A percentile compares a stretch with the other conserved stretches of the same genome.
phyloP scores from a whole-genome alignment of 805 yeast genomes.

The Wilhelminamyces savonicus region DNA sequence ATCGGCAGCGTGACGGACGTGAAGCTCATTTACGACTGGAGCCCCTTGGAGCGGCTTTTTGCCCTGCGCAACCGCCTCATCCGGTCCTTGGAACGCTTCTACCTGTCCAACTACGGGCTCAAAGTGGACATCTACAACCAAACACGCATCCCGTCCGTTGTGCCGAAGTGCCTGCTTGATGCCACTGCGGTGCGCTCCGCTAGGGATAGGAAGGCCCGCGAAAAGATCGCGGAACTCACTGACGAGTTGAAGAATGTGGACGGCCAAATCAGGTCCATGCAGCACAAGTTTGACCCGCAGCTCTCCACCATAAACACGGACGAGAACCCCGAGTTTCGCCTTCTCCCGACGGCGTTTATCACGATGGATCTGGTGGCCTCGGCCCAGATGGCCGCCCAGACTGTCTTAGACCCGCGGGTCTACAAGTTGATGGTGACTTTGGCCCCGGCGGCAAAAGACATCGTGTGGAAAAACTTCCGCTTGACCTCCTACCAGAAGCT shows the following conservation, averaged over 20 bases:
- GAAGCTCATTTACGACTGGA: slow-evolving; percentile 41
- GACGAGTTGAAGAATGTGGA: slow-evolving; percentile 31
- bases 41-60: slow-evolving; percentile 34
- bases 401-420: slow-evolving; percentile 39
- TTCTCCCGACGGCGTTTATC: slow-evolving; percentile 40
- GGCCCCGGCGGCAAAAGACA: slow-evolving; percentile 45
- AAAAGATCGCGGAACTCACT: slow-evolving; percentile 27
- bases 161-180: slow-evolving; percentile 8
- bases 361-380: slow-evolving; percentile 45
- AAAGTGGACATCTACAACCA: slow-evolving; percentile 33
- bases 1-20: slow-evolving; percentile 51
- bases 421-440: slow-evolving; percentile 34
- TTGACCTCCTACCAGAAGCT: slow-evolving; percentile 33
- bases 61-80: slow-evolving; percentile 24
- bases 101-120: slow-evolving; percentile 37
- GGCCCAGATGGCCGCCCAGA: slow-evolving; percentile 45
- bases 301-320: slow-evolving; percentile 19
- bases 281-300: slow-evolving; percentile 22
- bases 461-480: slow-evolving; percentile 40
- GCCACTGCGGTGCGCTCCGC: slow-evolving; percentile 3
- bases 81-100: slow-evolving; percentile 32
- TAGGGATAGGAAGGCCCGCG: slow-evolving; percentile 14
- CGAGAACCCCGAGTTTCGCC: slow-evolving; percentile 25
- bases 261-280: slow-evolving; percentile 28
- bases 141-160: slow-evolving; percentile 26